These are phyloP conservation scores for Diplodia scrobiculata DNA, from an alignment of 2,329 filamentous ascomycete genomes.

Conservation along the genomic window DNA sequence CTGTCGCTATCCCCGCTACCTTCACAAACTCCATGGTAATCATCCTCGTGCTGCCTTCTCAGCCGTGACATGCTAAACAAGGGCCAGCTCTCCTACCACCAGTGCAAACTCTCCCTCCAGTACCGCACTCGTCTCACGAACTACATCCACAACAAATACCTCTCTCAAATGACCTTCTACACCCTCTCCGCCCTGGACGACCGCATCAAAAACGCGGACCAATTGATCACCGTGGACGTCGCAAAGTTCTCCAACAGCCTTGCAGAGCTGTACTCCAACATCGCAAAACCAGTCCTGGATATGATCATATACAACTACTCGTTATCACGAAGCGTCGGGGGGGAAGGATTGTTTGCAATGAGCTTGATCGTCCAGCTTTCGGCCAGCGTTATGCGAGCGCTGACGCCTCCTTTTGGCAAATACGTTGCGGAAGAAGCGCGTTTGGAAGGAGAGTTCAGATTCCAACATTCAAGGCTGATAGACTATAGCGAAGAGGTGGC, in stretches of 20 bases:
- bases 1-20: conserved; percentile 90
- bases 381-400: conserved; percentile 85
- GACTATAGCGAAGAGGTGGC: conserved; percentile 96
- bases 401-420: conserved; percentile 95
- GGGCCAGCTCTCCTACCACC: conserved; percentile 83
- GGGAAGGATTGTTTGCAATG: conserved; percentile 95
- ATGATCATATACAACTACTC: conserved; percentile 98
- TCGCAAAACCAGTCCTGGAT: conserved; percentile 91
- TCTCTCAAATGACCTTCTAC: conserved; percentile 98
- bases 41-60: neutral
- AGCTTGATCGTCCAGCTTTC: conserved; percentile 89
- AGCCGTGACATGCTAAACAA: conserved; percentile 32
- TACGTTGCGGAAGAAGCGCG: conserved; percentile 96
- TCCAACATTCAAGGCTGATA: conserved; percentile 90
- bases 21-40: conserved; percentile 97
- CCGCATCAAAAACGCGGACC: conserved; percentile 96
- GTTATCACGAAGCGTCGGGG: conserved; percentile 89
- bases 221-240: conserved; percentile 94
- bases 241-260: conserved; percentile 94
- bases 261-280: conserved; percentile 91
- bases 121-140: conserved; percentile 94
- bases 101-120: conserved; percentile 88
- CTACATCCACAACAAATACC: conserved; percentile 90
- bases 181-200: conserved; percentile 93
- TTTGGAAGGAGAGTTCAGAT: conserved; percentile 92